These are phyloP conservation scores for Pythium volutum DNA, from an alignment of 352 stramenopile species.

Conservation along the genomic window DNA sequence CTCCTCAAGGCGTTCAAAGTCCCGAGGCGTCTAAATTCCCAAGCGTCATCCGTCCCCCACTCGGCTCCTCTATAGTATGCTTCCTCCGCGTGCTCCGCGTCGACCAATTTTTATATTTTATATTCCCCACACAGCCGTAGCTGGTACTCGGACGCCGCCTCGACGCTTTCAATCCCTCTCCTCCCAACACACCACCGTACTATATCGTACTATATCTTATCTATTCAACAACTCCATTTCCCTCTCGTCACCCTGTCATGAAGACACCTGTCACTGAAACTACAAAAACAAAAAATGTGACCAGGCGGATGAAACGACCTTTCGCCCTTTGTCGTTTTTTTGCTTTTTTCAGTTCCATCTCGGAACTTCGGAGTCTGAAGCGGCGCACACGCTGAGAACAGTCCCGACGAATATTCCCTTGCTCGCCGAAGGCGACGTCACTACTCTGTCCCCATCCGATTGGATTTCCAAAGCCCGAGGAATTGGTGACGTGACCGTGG, in stretches of 20 bases:
- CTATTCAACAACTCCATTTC: constrained; percentile 7
- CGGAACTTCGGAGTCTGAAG: neutral
- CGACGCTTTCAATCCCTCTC: neutral
- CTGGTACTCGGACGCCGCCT: neutral
- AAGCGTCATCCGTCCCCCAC: neutral
- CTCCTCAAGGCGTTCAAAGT: no score
- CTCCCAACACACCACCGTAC: neutral
- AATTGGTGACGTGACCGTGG: no score
- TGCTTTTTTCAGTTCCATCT: neutral
- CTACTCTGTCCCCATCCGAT: no score
- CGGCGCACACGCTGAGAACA: neutral
- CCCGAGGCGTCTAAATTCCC: no score
- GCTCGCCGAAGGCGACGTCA: neutral
- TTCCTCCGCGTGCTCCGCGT: neutral
- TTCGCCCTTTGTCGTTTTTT: neutral
- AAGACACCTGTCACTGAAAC: no score
- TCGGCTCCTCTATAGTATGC: neutral
- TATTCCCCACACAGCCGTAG: constrained; percentile 13
- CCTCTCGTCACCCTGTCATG: neutral
- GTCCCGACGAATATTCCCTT: neutral
- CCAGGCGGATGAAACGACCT: neutral
- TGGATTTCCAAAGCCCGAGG: no score
- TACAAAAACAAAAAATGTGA: neutral
- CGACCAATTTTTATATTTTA: constrained; percentile 3
- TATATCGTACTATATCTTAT: constrained; percentile 11